Evolutionary conservation across 2,329 filamentous ascomycete genomes (phyloP), one percentile per base, ranked within the genome.

Genomic region (Xylaria sp.): DNA sequence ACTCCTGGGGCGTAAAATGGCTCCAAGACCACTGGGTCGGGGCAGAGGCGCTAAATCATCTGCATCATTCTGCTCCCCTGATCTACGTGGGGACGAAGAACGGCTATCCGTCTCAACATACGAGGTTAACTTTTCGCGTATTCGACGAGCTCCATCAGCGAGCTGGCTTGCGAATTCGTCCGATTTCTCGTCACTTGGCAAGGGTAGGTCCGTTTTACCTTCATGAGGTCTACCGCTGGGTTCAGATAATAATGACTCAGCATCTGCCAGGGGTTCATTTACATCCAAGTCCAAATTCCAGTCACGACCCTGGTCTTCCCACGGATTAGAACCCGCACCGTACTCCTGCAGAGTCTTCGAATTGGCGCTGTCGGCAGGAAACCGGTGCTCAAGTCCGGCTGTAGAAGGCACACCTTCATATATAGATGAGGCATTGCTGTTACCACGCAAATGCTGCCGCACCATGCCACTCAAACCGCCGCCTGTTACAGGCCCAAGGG

Each of bases 351-450:
- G 68, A 13, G 73, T 63, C 15, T 70, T 72, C 3, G 74, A 61
- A 38, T 80, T 77, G 1, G 76, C 74, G 0, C 77, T 73, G 59
- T 82, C 81, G 0, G 73, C 57, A 2, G 79, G 80, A 63, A 82
- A 82, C 6, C 78, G 77, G 10, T 82, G 80, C 10, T 80, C 81
- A 17, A 82, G 75, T n/a, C 70, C 80, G 56, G 71, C 77, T 42
- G 71, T 81, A 70, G 76, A 79, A 48, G 79, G 81, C 10, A 82
- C 83, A 28, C 81, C 81, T 31, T 87, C 88, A 73, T 93, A 93
- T 31, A 96, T 85, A 0, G 93, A 97, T 0, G 95, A 98, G 15
- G 89, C 87, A 67, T 90, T 91, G 80, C 95, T 98, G 71, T 91
- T 89, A 40, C 89, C 89, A 59, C 96, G 89, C 48, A 98, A 82